Conservation (phyloP, 768 basidiomycete species). For the Podaxis sp. region DNA sequence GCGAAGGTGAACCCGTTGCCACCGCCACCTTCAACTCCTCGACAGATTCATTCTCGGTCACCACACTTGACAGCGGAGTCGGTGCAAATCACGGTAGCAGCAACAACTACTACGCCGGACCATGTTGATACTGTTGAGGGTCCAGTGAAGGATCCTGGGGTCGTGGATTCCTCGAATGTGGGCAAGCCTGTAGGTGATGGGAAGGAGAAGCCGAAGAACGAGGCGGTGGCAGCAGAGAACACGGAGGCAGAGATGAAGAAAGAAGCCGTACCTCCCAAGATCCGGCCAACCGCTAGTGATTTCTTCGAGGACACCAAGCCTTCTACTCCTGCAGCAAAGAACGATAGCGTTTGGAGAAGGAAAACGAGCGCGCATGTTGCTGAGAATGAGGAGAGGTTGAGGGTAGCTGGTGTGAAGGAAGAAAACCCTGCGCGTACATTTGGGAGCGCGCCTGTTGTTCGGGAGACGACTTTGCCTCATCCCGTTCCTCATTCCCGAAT, state of each 20-base stretch:
- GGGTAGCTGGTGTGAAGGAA: constrained; percentile 1
- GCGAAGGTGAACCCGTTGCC: constrained; percentile 38
- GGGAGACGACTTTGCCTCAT: constrained; percentile 16
- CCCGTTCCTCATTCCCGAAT: constrained; percentile 15
- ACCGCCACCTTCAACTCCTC: constrained; percentile 28
- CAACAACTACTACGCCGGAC: constrained; percentile 31
- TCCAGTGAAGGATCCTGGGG: constrained; percentile 64
- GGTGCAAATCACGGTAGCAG: neutral
- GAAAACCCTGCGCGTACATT: constrained; percentile 4
- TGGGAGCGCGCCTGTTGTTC: constrained; percentile 12
- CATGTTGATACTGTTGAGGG: constrained; percentile 43
- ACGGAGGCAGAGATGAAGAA: constrained; percentile 16
- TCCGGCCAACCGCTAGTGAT: constrained; percentile 59
- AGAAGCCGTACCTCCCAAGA: constrained; percentile 14
- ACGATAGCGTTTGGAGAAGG: constrained; percentile 47
- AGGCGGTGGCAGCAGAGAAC: constrained; percentile 21
- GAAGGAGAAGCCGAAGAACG: constrained; percentile 19
- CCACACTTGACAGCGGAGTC: constrained; percentile 6
- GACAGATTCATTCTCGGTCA: constrained; percentile 28
- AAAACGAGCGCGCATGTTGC: constrained; percentile 15
- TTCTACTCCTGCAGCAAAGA: constrained; percentile 24
- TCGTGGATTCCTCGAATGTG: constrained; percentile 80
- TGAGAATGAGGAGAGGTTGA: neutral
- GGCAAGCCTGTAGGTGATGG: constrained; percentile 59
- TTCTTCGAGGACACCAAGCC: constrained; percentile 59